Evolutionary conservation across 2,329 filamentous ascomycete species (phyloP), one percentile per base, ranked within the genome.

Genomic region (Karstenula rhodostoma): DNA sequence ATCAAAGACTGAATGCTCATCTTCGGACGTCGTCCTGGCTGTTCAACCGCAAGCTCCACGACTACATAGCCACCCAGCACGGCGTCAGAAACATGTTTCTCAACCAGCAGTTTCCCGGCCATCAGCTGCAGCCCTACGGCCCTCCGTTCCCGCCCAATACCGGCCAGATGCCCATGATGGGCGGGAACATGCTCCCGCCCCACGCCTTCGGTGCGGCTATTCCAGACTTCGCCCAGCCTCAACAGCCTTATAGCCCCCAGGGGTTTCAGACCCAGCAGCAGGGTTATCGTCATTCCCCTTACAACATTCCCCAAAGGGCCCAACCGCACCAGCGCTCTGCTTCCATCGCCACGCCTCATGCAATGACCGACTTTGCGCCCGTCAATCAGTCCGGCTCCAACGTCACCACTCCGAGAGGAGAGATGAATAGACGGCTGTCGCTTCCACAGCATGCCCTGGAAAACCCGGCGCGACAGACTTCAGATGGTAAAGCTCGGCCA

Each of bases 41-140:
- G 61, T 85, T 90, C 74, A 90, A 90, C 71, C 82, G 84, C 29
- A 82, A 86, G 43, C 78, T 91, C 3, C 86, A 86, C 40, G 83
- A 85, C 23, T 87, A 87, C 69, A 77, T 89, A 19, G 82, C 83
- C 2, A 84, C 82, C 54, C 84, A 88, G 65, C 79, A 85, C n/a
- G 85, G 81, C n/a, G 83, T 87, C 65, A 78, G 86, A 57, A 81
- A 79, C 64, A 82, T 70, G 66, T 75, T 76, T 61, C 67, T 74
- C 13, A 53, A 57, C 27, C 63, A 67, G 40, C 62, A 80, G 32
- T 81, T 80, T 59, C 74, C 77, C 54, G 79, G 79, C 62, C 73
- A 79, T 64, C 69, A 76, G 43, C 25, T 56, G 25, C 56, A 71
- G 67, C 44, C 65, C 59, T 23, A 43, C 56, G 51, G n/a, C 15